Base-by-base conservation (phyloP, 2,329 filamentous ascomycete species). In the Alternaria arbusti region DNA sequence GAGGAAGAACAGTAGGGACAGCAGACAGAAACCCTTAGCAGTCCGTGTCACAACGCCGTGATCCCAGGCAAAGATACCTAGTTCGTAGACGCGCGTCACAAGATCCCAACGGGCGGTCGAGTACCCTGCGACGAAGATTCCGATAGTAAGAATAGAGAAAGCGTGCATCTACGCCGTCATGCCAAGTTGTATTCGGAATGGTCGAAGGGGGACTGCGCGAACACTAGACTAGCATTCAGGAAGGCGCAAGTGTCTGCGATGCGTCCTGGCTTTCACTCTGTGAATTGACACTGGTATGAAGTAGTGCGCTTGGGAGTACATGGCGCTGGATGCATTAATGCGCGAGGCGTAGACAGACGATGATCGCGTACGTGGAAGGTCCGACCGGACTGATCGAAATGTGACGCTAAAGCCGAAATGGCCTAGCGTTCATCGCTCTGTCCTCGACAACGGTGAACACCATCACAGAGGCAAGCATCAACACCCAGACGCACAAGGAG, bases 51-150 rank as follows among this genome's bases (percentile, higher is more conserved):
- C 91, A 76, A 99, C 96, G 79, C 95, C 94, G 92, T 98, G 93
- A 82, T 98, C 92, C 94, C 94, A 97, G 72, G 96, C 96, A 81
- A 98, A 99, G 70, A 97, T 91, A 72, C 93, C 92, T 76, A 99
- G 89, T 83, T 99, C 95, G 90, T 97, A 97, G 75, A 98, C 87
- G 76, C 94, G 91, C 74, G 95, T 97, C 72, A 97, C 94, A 68
- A 99, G 90, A 84, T 98, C 96, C 94, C 96, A 99, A 86, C 96
- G 92, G 79, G 96, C 96, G 84, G 96, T 99, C 82, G 95, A 98
- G 87, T 99, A 99, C 82, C 96, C 96, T 85, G 96, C 95, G 87
- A 98, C 91, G 86, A 99, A 99, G 85, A 99, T 97, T 84, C 92
- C 94, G 84, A 97, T 90, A 78, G 94, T 97, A 82, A 97, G 88